Evolutionary conservation across 768 basidiomycete genomes (phyloP).

Genomic region (Naematelia encephala): DNA sequence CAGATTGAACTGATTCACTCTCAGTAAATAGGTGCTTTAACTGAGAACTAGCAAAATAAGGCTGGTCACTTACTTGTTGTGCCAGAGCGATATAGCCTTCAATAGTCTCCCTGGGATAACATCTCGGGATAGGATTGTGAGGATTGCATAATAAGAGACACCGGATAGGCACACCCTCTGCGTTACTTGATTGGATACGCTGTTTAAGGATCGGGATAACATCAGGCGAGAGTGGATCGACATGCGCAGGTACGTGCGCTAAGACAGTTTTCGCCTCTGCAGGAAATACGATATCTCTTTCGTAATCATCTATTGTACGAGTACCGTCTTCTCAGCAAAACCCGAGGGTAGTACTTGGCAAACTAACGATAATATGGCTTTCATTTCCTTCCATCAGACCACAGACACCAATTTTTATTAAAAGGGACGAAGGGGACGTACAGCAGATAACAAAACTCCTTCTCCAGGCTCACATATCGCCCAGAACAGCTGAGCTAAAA

Average conservation of each 20-base stretch:
- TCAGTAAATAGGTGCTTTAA: no score
- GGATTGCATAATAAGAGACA: slow-evolving; percentile 11
- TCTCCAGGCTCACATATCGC: slow-evolving; percentile 2
- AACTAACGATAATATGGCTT: slow-evolving; percentile 14
- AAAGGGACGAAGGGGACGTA: no score
- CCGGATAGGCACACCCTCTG: not conserved
- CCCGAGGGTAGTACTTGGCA: no score
- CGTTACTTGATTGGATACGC: not conserved
- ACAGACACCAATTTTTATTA: no score
- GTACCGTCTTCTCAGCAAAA: not conserved
- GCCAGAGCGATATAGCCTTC: slow-evolving; percentile 5
- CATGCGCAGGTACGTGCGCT: slow-evolving; percentile 1
- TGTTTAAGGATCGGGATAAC: slow-evolving; percentile 1
- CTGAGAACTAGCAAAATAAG: no score
- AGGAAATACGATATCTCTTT: slow-evolving; percentile 7
- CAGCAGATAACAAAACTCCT: slow-evolving; percentile 9
- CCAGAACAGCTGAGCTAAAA: slow-evolving; percentile 8
- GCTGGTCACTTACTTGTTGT: not conserved
- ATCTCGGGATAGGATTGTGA: slow-evolving; percentile 9
- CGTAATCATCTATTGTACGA: slow-evolving; percentile 9
- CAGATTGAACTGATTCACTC: slow-evolving; percentile 3
- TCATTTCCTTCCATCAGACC: no score
- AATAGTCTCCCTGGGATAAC: slow-evolving; percentile 6
- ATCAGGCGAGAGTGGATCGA: slow-evolving; percentile 3
- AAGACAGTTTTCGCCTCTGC: slow-evolving; percentile 1